Evolutionary conservation across 208 protist species (phyloP).

Genomic region (Leishmania tropica): DNA sequence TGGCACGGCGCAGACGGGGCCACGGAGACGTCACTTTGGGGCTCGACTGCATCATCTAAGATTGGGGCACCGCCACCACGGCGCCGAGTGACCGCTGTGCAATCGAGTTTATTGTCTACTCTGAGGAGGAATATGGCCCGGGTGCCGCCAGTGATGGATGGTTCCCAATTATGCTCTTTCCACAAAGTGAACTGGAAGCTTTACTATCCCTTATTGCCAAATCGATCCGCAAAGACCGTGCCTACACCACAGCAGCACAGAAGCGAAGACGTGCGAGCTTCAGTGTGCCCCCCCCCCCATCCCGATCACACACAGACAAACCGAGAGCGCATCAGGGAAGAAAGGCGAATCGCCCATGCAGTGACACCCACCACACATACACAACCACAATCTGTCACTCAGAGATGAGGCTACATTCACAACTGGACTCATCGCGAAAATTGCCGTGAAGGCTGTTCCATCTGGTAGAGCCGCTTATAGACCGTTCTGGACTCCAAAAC

Average conservation of each 20-base stretch:
- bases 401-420: background rate
- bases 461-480: background rate
- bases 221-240: background rate
- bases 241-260: background rate
- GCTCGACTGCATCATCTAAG: background rate
- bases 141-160: background rate
- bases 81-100: background rate
- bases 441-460: background rate
- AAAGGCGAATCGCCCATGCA: background rate
- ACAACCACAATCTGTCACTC: background rate
- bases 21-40: background rate
- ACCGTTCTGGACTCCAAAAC: background rate
- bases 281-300: background rate
- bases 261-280: background rate
- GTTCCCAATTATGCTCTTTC: background rate
- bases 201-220: background rate
- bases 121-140: background rate
- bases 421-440: background rate
- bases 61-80: background rate
- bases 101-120: background rate
- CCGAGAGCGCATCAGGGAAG: background rate
- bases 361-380: background rate
- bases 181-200: background rate
- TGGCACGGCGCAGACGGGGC: background rate
- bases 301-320: background rate